Percentiles rank a stretch among this genome's conserved stretches.
Conservation (phyloP, 2,329 filamentous ascomycete genomes). For the Furcasterigmium sp. region DNA sequence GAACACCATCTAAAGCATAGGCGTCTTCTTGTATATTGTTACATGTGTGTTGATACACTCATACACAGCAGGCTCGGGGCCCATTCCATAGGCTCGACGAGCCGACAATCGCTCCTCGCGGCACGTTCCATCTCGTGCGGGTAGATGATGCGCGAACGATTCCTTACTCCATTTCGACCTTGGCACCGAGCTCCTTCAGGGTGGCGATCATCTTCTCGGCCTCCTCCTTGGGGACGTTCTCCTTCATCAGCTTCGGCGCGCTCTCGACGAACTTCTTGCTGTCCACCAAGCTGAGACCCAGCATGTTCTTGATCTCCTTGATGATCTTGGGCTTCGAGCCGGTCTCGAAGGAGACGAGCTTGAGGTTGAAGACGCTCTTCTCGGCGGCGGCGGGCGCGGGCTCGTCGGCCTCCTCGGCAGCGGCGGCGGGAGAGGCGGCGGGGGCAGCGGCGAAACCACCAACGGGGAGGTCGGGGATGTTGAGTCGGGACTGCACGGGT, state of each 20-base stretch:
- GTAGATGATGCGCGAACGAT: too few relatives aligned
- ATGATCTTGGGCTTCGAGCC: conserved; percentile 96
- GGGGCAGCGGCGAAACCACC: conserved; percentile 78
- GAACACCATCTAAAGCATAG: background rate
- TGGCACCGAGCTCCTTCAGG: conserved; percentile 88
- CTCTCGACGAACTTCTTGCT: conserved; percentile 99
- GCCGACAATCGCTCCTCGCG: too few relatives aligned
- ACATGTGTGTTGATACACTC: conserved; percentile 25
- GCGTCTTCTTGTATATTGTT: conserved; percentile 19
- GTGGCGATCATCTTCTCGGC: conserved; percentile 96
- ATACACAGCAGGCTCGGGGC: conserved; percentile 9
- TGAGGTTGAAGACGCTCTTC: conserved; percentile 95
- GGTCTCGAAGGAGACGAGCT: conserved; percentile 85
- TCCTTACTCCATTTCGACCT: conserved; percentile 81
- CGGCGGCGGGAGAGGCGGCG: conserved; percentile 55
- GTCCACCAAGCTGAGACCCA: conserved; percentile 93
- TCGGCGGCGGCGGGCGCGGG: conserved; percentile 86
- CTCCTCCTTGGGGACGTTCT: conserved; percentile 97
- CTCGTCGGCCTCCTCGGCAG: conserved; percentile 78
- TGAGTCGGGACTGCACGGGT: conserved; percentile 69
- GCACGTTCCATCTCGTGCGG: too few relatives aligned
- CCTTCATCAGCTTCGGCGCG: conserved; percentile 97
- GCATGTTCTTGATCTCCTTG: conserved; percentile 97
- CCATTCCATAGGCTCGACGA: background rate
- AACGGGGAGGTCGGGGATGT: conserved; percentile 96